Conservation (phyloP, 768 basidiomycete genomes). For the Mycena latifolia region DNA sequence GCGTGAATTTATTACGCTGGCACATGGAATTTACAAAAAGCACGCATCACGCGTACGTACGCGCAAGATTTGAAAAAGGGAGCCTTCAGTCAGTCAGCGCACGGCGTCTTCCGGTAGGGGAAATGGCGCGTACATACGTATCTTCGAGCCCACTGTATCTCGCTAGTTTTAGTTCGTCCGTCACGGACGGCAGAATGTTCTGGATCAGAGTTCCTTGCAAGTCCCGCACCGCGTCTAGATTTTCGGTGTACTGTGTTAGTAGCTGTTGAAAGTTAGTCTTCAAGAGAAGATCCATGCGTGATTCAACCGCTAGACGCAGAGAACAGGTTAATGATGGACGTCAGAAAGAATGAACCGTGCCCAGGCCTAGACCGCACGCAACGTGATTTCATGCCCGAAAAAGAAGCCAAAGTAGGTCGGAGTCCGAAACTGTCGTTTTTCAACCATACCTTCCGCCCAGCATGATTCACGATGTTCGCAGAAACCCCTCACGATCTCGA, state of each 20-base stretch:
- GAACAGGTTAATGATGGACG: too few species aligned
- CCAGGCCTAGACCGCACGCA: too few species aligned
- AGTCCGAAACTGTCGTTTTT: too few species aligned
- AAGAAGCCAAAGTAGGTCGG: slow-evolving; percentile 18
- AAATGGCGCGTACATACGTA: slow-evolving; percentile 60
- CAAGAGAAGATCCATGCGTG: too few species aligned
- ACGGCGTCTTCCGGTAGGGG: not conserved
- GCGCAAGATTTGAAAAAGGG: slow-evolving; percentile 72
- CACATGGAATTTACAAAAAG: slow-evolving; percentile 24
- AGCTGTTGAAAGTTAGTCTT: too few species aligned
- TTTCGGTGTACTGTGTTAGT: too few species aligned
- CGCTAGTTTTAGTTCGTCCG: slow-evolving; percentile 68
- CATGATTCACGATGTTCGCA: slow-evolving; percentile 13
- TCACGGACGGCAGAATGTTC: too few species aligned
- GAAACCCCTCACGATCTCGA: slow-evolving; percentile 24
- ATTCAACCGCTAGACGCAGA: too few species aligned
- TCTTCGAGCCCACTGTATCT: slow-evolving; percentile 67
- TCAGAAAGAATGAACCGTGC: not conserved
- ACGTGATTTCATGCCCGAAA: slow-evolving; percentile 25
- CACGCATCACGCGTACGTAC: slow-evolving; percentile 54
- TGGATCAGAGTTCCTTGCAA: too few species aligned
- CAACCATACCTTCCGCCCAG: too few species aligned
- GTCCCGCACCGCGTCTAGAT: too few species aligned
- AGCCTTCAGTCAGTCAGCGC: slow-evolving; percentile 48
- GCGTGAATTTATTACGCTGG: slow-evolving; percentile 77